These are phyloP conservation scores for Gleditsia sinensis DNA, from an alignment of 306 rosid genomes.

Conservation along the genomic window DNA sequence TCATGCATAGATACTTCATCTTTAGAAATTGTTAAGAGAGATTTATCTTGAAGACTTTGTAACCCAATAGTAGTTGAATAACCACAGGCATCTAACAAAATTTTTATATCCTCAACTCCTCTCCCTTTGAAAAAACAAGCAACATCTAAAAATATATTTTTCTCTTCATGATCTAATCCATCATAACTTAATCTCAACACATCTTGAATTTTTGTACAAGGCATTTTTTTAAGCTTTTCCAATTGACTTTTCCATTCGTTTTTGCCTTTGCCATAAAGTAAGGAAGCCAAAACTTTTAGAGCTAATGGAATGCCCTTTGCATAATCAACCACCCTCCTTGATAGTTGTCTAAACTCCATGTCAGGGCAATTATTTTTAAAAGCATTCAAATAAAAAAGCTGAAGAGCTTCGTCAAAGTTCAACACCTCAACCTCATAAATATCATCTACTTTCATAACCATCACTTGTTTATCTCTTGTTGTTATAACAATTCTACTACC, in stretches of 20 bases:
- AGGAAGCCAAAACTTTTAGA: too few relatives aligned
- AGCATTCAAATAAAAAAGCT: neutral
- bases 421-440: neutral
- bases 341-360: neutral
- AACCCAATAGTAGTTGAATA: neutral
- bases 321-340: neutral
- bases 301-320: conserved; percentile 1
- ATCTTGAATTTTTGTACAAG: neutral
- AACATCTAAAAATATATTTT: neutral
- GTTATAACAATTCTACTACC: conserved; percentile 30
- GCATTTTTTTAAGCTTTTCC: neutral
- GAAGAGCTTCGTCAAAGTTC: neutral
- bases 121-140: neutral
- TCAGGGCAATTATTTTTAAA: neutral
- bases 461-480: neutral
- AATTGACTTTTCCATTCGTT: neutral
- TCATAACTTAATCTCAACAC: neutral
- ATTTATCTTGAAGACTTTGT: neutral
- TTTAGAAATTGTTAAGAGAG: neutral
- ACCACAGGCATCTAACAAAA: neutral
- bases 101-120: neutral
- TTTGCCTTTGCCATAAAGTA: neutral
- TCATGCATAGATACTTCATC: conserved; percentile 18
- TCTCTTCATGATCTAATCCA: neutral
- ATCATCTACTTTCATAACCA: neutral